Conservation (phyloP, 192 early-diverging fungal genomes). For the Rhizoclosmatium globosum region DNA sequence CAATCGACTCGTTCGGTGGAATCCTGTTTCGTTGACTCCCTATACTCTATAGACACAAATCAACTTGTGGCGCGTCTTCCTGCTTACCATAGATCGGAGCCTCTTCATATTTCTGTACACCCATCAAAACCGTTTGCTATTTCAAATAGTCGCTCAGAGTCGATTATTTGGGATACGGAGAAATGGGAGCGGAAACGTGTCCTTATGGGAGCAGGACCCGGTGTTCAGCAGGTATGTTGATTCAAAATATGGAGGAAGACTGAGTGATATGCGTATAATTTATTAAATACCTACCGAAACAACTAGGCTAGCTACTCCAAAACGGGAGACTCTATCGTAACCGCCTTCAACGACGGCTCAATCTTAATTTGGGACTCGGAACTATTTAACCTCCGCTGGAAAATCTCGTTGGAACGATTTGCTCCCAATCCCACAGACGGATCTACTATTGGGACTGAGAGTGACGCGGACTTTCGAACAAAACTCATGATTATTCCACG, state of each 20-base stretch:
- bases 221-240: slow-evolving; percentile 47
- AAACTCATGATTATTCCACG: slow-evolving; percentile 28
- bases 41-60: slow-evolving; percentile 46
- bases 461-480: neutral
- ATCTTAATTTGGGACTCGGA: slow-evolving; percentile 59
- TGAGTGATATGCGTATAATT: neutral
- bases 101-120: slow-evolving; percentile 49
- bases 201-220: slow-evolving; percentile 45
- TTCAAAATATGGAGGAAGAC: neutral
- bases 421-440: slow-evolving; percentile 21
- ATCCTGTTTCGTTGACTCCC: neutral
- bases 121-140: slow-evolving; percentile 48
- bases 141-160: slow-evolving; percentile 45
- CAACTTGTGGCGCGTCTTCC: slow-evolving; percentile 58
- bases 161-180: slow-evolving; percentile 63
- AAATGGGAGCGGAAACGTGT: slow-evolving; percentile 57
- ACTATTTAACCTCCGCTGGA: slow-evolving; percentile 51
- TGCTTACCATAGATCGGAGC: slow-evolving; percentile 41
- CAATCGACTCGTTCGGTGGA: neutral
- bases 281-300: slow-evolving; percentile 6
- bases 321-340: slow-evolving; percentile 49
- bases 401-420: slow-evolving; percentile 47
- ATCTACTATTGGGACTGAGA: slow-evolving; percentile 7
- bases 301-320: slow-evolving; percentile 45
- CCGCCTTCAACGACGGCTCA: slow-evolving; percentile 54